phyloP scores from a whole-genome alignment of 1,284 basidiomycete genomes.

The Apiotrichum laibachii region DNA sequence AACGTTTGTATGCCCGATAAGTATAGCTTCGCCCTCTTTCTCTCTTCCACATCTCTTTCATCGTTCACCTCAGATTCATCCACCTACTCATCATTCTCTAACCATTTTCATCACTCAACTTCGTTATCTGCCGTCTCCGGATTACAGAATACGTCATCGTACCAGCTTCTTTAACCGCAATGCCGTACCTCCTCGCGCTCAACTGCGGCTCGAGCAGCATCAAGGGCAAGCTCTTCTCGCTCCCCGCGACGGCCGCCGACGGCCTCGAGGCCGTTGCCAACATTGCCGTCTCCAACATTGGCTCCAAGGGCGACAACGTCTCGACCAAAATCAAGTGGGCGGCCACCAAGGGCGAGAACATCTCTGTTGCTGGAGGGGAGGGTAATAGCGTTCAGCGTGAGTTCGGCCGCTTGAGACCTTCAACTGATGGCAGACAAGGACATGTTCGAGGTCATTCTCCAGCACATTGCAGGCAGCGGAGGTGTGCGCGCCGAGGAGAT shows the following conservation, averaged over 20 bases:
- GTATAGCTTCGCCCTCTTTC: too few species aligned
- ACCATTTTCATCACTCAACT: too few species aligned
- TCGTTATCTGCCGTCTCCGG: too few species aligned
- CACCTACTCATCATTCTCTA: too few species aligned
- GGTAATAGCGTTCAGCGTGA: conserved; percentile 44
- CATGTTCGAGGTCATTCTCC: conserved; percentile 43
- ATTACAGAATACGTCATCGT: too few species aligned
- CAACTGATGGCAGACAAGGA: conserved; percentile 33
- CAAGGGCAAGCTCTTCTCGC: conserved; percentile 50
- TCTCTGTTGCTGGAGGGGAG: conserved; percentile 8
- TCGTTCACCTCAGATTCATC: too few species aligned
- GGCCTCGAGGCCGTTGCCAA: conserved; percentile 30
- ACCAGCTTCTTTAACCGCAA: conserved; percentile 3
- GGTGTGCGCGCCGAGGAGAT: conserved; percentile 40
- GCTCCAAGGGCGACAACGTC: conserved; percentile 46
- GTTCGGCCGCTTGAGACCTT: conserved; percentile 3
- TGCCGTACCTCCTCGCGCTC: conserved; percentile 46
- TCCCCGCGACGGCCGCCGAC: conserved; percentile 20
- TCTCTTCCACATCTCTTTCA: too few species aligned
- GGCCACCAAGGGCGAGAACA: too few species aligned
- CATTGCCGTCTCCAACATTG: conserved; percentile 45
- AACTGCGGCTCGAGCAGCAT: conserved; percentile 54
- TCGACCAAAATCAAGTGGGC: conserved; percentile 38
- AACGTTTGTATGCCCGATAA: too few species aligned
- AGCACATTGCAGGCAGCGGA: conserved; percentile 31